Evolutionary conservation across 1,139 yeast species (phyloP), one percentile per base, ranked within the genome.

Genomic region (Taphrina confusa): DNA sequence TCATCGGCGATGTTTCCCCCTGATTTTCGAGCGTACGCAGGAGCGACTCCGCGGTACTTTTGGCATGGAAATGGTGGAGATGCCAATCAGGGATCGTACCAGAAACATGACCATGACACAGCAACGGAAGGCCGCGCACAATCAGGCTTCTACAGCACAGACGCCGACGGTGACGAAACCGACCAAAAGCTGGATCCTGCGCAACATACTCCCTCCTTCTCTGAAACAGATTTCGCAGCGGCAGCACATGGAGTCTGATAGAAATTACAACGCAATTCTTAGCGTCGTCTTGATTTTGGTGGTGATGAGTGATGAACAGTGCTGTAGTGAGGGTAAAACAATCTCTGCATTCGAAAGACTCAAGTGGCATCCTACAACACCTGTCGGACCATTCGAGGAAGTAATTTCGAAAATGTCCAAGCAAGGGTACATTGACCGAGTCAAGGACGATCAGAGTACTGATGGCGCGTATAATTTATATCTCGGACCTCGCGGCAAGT

Each of bases 41-140:
- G 36, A 50, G 28, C 49, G 54, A 12, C 57, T 65, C 33, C 46
- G 45, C 20, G 28, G 16, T n/a, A 51, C 40, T 3, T 39, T 63
- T 8, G 67, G 66, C 20, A 57, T 64, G 64, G 57, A 50, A 22
- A 31, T 65, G 27, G 60, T 56, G 6, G 66, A 65, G 30, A 58
- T 65, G 30, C 66, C 66, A 1, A 52, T 47, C 16, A 65, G 62
- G 25, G 39, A 61, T 18, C 44, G 57, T 1, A 33, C 64, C 6
- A 25, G 33, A 18, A 57, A 54, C 14, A 45, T 60, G 33, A 40
- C 60, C n/a, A 40, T 52, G 54, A 62, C 63, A 37, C 62, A 58
- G 34, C 50, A 50, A 27, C 57, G 58, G 1, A 52, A 37, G 20
- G 59, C 40, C 14, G 54, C 54, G 33, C 47, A 39, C 12, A 34